Evolutionary conservation across 371 early-diverging fungal genomes (phyloP).

Genomic region (Apophysomyces ossiformis): DNA sequence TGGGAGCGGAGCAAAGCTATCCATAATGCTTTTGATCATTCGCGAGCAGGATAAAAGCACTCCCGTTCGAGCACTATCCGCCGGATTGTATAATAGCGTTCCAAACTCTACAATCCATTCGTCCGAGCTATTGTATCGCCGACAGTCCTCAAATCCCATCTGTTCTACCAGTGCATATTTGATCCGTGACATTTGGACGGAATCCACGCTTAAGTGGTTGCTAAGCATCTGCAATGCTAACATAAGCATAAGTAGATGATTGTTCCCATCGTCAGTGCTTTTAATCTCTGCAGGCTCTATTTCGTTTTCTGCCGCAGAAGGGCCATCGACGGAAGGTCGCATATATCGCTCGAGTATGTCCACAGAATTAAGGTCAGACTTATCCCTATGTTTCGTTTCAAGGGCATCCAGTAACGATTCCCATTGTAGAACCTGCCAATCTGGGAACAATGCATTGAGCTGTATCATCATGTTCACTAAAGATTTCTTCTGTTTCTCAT

Average conservation of each 20-base stretch:
- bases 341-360: constrained; percentile 43
- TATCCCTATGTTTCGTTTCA: constrained; percentile 30
- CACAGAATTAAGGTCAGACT: constrained; percentile 20
- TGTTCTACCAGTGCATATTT: constrained; percentile 44
- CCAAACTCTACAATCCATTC: constrained; percentile 44
- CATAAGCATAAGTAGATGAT: constrained; percentile 47
- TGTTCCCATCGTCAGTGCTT: constrained; percentile 44
- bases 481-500: constrained; percentile 37
- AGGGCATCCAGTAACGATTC: constrained; percentile 51
- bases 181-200: constrained; percentile 41
- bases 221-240: constrained; percentile 58
- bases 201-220: constrained; percentile 44
- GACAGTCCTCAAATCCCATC: constrained; percentile 51
- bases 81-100: constrained; percentile 39
- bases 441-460: constrained; percentile 54
- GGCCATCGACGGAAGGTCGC: constrained; percentile 15
- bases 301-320: background rate
- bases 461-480: constrained; percentile 53
- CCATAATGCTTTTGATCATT: constrained; percentile 55
- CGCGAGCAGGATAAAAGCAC: constrained; percentile 45
- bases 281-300: background rate
- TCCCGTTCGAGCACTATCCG: constrained; percentile 36
- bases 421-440: constrained; percentile 63
- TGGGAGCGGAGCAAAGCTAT: constrained; percentile 52
- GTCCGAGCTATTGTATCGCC: constrained; percentile 33